A percentile compares a stretch with the other conserved stretches of the same genome.
These are phyloP conservation scores for Pisolithus orientalis DNA, from an alignment of 768 basidiomycete species.

Conservation along the genomic window DNA sequence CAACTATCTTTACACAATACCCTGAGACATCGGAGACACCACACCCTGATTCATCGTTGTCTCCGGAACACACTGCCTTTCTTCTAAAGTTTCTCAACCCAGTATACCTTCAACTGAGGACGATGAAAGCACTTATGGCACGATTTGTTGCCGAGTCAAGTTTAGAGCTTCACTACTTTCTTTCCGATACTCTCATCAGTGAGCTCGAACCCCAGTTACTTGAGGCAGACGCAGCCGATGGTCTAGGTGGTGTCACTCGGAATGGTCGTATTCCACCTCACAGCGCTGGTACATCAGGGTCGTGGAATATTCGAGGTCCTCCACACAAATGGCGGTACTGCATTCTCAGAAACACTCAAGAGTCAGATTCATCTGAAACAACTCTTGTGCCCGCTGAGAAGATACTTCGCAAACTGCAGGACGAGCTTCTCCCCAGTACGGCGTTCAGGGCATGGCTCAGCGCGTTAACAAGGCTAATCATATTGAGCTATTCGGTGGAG, in stretches of 20 bases:
- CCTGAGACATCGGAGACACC: constrained; percentile 40
- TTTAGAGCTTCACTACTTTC: constrained; percentile 85
- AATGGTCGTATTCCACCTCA: constrained; percentile 58
- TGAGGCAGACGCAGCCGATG: constrained; percentile 59
- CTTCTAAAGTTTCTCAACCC: constrained; percentile 84
- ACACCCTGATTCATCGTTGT: constrained; percentile 47
- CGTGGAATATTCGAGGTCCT: constrained; percentile 77
- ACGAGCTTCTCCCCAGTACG: constrained; percentile 67
- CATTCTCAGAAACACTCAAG: constrained; percentile 33
- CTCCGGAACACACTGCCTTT: constrained; percentile 57
- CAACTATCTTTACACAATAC: constrained; percentile 54
- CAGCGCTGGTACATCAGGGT: constrained; percentile 46
- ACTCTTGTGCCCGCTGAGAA: constrained; percentile 6
- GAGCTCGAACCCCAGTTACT: constrained; percentile 61
- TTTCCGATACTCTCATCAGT: constrained; percentile 59
- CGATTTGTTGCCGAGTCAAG: constrained; percentile 85
- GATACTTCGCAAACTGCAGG: constrained; percentile 45
- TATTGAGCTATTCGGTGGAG: constrained; percentile 66
- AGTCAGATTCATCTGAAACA: not conserved
- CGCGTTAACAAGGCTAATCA: constrained; percentile 64
- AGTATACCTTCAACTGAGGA: constrained; percentile 79
- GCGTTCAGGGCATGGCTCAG: constrained; percentile 93
- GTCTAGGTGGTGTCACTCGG: constrained; percentile 47
- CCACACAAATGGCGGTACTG: constrained; percentile 96
- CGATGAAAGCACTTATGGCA: constrained; percentile 69